Conservation (phyloP, 164 flowering plant genomes). For the Nelumbo lutea region DNA sequence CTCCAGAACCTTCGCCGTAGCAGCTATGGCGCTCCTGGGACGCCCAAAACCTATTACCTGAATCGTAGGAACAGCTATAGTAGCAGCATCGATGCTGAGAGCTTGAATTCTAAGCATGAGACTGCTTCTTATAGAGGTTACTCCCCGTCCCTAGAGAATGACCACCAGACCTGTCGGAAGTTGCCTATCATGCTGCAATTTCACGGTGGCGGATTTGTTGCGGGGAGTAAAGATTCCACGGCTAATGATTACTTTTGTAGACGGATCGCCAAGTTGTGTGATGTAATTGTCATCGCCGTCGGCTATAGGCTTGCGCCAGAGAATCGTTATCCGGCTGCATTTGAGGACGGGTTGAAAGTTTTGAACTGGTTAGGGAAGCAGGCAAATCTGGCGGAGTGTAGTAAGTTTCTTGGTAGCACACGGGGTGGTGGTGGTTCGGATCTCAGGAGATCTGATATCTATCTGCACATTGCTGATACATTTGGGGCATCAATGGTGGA, state of each 20-base stretch:
- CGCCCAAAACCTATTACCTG: conserved; percentile 5
- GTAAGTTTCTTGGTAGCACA: conserved; percentile 42
- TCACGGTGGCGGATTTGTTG: conserved; percentile 80
- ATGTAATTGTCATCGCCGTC: conserved; percentile 74
- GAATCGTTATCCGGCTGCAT: conserved; percentile 68
- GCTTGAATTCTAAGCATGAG: conserved; percentile 32
- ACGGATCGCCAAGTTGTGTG: conserved; percentile 68
- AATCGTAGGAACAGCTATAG: conserved; percentile 24
- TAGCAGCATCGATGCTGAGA: conserved; percentile 11
- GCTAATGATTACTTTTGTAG: conserved; percentile 76
- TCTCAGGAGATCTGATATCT: conserved; percentile 47
- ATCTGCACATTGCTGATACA: conserved; percentile 58
- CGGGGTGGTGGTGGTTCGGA: conserved; percentile 31
- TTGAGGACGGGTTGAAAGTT: conserved; percentile 83
- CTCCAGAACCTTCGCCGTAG: conserved; percentile 25
- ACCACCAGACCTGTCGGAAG: conserved; percentile 21
- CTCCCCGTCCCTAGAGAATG: conserved; percentile 24
- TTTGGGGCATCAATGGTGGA: conserved; percentile 96
- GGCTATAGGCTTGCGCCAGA: conserved; percentile 89
- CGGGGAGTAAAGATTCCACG: conserved; percentile 65
- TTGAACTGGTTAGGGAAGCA: conserved; percentile 80
- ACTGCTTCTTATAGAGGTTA: conserved; percentile 47
- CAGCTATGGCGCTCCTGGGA: conserved; percentile 32
- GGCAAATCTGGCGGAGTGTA: conserved; percentile 69
- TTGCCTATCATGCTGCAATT: conserved; percentile 76